phyloP scores from a whole-genome alignment of 345 rosid genomes.

The Carallia pectinifolia region DNA sequence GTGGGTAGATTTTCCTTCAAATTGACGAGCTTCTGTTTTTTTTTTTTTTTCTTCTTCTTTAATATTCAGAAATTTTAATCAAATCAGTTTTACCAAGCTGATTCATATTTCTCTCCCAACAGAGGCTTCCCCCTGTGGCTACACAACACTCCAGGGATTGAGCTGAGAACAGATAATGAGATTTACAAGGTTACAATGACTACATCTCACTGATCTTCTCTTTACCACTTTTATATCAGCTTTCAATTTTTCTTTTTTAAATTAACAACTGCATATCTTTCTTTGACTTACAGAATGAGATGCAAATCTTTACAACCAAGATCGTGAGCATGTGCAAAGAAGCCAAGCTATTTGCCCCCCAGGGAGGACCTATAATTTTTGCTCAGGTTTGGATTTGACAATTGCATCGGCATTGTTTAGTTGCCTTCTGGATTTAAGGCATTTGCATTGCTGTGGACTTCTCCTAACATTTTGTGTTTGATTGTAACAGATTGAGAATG shows the following conservation, averaged over 20 bases:
- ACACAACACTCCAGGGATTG: constrained; percentile 25
- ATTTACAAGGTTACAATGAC: constrained; percentile 21
- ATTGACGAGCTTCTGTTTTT: background rate
- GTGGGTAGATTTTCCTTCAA: constrained; percentile 20
- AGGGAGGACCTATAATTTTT: constrained; percentile 61
- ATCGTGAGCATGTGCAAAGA: constrained; percentile 46
- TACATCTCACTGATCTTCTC: background rate
- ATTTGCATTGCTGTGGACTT: background rate
- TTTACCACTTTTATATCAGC: background rate
- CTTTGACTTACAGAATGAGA: constrained; percentile 21
- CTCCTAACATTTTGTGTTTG: background rate
- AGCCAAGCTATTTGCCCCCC: constrained; percentile 57
- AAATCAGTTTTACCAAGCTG: no score
- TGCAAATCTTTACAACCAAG: constrained; percentile 29
- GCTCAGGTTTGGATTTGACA: constrained; percentile 41
- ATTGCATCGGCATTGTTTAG: background rate
- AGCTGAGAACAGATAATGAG: constrained; percentile 23
- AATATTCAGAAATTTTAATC: no score
- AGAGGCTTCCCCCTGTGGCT: constrained; percentile 36
- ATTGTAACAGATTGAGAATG: constrained; percentile 28
- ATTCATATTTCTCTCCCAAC: background rate
- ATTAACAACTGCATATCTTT: background rate
- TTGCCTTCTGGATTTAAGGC: background rate
- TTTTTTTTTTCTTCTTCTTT: no score
- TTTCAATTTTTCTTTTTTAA: background rate